Percentiles rank a stretch among this genome's conserved stretches.
Conservation (phyloP, 2,329 filamentous ascomycete species). For the Fragosphaeria purpurea region DNA sequence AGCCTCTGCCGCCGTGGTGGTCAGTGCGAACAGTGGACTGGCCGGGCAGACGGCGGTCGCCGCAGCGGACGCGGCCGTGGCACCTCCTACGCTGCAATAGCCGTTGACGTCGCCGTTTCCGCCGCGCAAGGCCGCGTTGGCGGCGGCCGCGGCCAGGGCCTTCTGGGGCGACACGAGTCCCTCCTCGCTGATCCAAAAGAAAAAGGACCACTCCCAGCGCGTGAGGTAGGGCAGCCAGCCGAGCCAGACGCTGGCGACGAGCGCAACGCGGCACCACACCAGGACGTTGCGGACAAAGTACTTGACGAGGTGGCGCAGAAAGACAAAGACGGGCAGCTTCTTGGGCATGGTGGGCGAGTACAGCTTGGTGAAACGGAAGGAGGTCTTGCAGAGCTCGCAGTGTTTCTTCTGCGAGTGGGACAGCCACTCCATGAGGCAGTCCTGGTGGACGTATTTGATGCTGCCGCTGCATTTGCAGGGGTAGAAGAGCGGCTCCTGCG, state of each 20-base stretch:
- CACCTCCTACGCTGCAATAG: too few relatives aligned
- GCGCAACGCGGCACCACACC: constrained; percentile 65
- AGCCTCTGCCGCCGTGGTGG: constrained; percentile 25
- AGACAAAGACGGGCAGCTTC: constrained; percentile 68
- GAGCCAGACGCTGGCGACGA: constrained; percentile 84
- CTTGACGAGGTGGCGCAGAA: constrained; percentile 65
- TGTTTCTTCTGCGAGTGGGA: constrained; percentile 99
- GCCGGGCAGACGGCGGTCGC: constrained; percentile 24
- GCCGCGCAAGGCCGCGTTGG: neutral
- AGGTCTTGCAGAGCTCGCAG: constrained; percentile 97
- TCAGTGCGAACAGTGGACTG: constrained; percentile 26
- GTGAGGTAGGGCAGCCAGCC: constrained; percentile 82
- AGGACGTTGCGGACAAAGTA: constrained; percentile 63
- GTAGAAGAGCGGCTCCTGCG: constrained; percentile 82
- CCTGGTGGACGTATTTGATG: constrained; percentile 97
- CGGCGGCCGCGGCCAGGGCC: neutral
- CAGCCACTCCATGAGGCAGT: constrained; percentile 97
- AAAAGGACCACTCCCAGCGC: constrained; percentile 80
- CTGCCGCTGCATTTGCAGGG: constrained; percentile 98
- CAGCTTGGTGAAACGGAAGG: constrained; percentile 95
- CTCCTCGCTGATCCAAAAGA: constrained; percentile 91
- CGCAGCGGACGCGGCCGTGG: neutral
- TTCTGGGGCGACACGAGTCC: constrained; percentile 30
- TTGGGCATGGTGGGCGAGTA: constrained; percentile 92
- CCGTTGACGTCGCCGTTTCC: neutral